Conservation (phyloP, 2,329 filamentous ascomycete genomes). For the Aspergillus oerlinghausenensis region DNA sequence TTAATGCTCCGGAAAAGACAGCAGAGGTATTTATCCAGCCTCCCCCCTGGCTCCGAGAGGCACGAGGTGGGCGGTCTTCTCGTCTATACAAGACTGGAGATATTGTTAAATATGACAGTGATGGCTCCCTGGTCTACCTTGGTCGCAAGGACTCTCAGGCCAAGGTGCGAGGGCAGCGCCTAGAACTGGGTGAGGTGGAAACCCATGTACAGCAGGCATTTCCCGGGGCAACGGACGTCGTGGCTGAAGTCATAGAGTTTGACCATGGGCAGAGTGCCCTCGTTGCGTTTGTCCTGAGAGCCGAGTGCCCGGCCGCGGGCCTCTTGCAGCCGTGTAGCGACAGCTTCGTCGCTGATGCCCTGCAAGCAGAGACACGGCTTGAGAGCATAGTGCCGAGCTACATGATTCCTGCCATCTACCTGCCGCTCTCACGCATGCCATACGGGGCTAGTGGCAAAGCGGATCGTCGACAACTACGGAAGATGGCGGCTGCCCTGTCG, state of each 20-base stretch:
- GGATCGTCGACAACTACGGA: conserved; percentile 27
- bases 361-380: conserved; percentile 7
- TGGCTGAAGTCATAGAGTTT: conserved; percentile 3
- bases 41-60: conserved; percentile 18
- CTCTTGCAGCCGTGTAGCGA: conserved; percentile 1
- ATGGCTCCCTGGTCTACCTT: conserved; percentile 7
- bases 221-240: conserved; percentile 32
- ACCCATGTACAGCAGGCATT: conserved; percentile 24
- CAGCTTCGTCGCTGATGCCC: conserved; percentile 3
- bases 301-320: too few species aligned
- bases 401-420: conserved; percentile 34
- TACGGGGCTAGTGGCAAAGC: conserved; percentile 37
- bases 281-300: too few species aligned
- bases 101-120: conserved; percentile 20
- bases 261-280: too few species aligned
- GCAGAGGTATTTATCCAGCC: conserved; percentile 19
- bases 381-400: conserved; percentile 19
- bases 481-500: conserved; percentile 15
- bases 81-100: conserved; percentile 29
- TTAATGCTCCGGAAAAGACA: conserved; percentile 28
- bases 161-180: conserved; percentile 34
- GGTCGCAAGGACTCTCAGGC: conserved; percentile 44
- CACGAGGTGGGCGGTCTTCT: neutral
- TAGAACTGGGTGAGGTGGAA: conserved; percentile 48
- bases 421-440: conserved; percentile 37